Conservation (phyloP, 176 grass and related monocot genomes). For the Oryza officinalis region DNA sequence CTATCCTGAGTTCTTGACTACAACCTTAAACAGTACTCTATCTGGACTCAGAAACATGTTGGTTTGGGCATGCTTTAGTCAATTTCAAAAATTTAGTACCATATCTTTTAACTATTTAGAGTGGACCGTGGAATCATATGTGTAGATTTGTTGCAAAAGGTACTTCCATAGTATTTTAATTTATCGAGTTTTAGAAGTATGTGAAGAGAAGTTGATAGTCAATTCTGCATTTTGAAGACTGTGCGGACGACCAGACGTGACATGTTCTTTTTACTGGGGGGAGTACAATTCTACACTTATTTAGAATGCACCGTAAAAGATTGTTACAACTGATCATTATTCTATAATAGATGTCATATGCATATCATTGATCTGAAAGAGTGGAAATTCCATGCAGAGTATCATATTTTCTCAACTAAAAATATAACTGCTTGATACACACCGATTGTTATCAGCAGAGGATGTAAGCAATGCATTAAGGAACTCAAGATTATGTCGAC, state of each 20-base stretch:
- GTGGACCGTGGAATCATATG: not conserved
- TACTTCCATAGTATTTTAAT: not conserved
- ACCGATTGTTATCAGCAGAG: not conserved
- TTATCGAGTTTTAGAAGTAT: not conserved
- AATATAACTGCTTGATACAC: not conserved
- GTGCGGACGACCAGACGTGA: not conserved
- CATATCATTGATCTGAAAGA: too few relatives aligned
- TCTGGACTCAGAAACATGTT: not conserved
- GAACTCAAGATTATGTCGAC: slow-evolving; percentile 16
- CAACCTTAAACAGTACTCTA: not conserved
- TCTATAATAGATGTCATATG: not conserved
- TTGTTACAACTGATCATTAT: not conserved
- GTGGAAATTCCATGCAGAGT: not conserved
- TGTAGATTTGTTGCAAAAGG: not conserved
- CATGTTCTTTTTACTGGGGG: not conserved
- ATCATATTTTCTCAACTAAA: not conserved
- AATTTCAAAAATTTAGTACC: not conserved
- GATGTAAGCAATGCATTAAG: not conserved
- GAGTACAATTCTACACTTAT: not conserved
- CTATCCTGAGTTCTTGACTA: not conserved
- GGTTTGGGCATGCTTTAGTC: not conserved
- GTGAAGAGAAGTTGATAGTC: not conserved
- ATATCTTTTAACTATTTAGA: not conserved
- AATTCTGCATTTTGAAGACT: not conserved
- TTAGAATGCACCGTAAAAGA: slow-evolving; percentile 10